Conservation (phyloP, 2,329 filamentous ascomycete species). For the Talaromyces sp. region DNA sequence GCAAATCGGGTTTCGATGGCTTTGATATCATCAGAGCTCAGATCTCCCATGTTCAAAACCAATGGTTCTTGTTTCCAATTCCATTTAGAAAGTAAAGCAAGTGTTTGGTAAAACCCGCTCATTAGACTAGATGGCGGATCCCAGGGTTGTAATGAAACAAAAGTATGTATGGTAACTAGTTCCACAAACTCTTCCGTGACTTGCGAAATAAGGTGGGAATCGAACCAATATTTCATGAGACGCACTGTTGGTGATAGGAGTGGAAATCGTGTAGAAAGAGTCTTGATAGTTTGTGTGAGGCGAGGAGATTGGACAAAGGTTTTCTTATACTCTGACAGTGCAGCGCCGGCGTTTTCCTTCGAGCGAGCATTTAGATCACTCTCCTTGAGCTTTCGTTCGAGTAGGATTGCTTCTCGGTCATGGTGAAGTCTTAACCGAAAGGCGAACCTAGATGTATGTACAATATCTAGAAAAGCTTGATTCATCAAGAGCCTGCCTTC, state of each 20-base stretch:
- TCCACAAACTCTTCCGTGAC: conserved; percentile 79
- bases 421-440: conserved; percentile 87
- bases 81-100: conserved; percentile 79
- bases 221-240: conserved; percentile 85
- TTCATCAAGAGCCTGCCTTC: conserved; percentile 65
- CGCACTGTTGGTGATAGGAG: conserved; percentile 78
- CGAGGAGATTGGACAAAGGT: conserved; percentile 68
- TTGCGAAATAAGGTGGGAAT: conserved; percentile 70
- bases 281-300: conserved; percentile 76
- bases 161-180: conserved; percentile 71
- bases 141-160: conserved; percentile 80
- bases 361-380: conserved; percentile 61
- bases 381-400: conserved; percentile 74
- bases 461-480: conserved; percentile 74
- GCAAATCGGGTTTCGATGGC: conserved; percentile 68
- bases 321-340: conserved; percentile 67
- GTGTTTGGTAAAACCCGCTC: conserved; percentile 74
- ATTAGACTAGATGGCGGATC: conserved; percentile 68
- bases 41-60: conserved; percentile 66
- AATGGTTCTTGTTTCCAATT: conserved; percentile 85
- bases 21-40: conserved; percentile 58
- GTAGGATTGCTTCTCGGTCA: conserved; percentile 75
- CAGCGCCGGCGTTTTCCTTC: conserved; percentile 65
- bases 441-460: conserved; percentile 64
- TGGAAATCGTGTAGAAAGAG: conserved; percentile 73